Evolutionary conservation across 2,329 filamentous ascomycete genomes (phyloP), one percentile per base, ranked within the genome.

Genomic region (Epichloe elymi): DNA sequence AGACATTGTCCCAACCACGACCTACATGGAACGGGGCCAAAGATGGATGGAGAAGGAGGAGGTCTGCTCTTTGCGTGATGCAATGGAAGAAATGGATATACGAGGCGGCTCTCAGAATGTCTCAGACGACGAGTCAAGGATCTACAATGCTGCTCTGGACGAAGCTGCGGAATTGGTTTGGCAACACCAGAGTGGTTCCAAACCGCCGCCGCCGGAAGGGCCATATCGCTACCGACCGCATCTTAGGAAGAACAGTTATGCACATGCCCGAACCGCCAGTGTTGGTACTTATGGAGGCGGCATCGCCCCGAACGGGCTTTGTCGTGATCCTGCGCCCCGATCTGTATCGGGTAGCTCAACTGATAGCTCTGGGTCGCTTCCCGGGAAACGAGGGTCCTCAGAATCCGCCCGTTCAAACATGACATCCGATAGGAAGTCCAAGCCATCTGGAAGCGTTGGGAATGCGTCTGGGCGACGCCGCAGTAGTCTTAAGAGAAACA

Each of bases 11-110:
- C 78, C 81, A 6, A 85, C 75, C 53, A 73, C 80, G 42, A 80
- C 77, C 7, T 89, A 89, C 64, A 82, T 86, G 51, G 86, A 89
- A 65, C 78, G 81, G 51, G 84, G 83, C 17, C 79, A 82, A 61
- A 73, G 85, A 58, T 88, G 85, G 83, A 86, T 87, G 78, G 86
- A 90, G 64, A 86, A 85, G 64, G 84, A 88, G 61, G 86, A 90
- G 65, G 83, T 80, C 4, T 75, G 76, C 37, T 84, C 84, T 19
- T 67, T 90, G 53, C 78, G 83, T 17, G 75, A 81, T 54, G 85
- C 86, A 11, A 80, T 90, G 74, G 79, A 88, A 57, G 82, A 86
- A 59, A 79, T 89, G 75, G 79, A 86, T 53, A 56, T 85, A 42
- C 72, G 71, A 49, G 67, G 71, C 33, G 59, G 62, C 39, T 51